Evolutionary conservation across 75 land plant species (phyloP).

Genomic region (Picea glauca): DNA sequence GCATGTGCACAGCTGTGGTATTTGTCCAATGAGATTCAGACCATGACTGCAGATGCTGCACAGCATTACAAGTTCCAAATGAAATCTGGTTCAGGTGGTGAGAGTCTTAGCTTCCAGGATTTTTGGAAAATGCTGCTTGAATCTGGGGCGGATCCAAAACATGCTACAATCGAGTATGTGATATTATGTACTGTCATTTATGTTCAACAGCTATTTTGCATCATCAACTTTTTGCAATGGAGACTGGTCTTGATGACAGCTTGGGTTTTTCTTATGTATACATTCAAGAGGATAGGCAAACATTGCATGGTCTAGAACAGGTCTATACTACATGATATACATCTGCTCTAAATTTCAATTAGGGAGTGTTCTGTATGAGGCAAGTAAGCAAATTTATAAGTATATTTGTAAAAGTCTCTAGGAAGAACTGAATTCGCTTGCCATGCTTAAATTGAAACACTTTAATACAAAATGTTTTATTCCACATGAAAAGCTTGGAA

Average conservation of each 20-base stretch:
- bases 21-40: conserved; percentile 29
- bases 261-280: no score
- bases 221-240: not conserved
- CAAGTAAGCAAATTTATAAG: not conserved
- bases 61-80: conserved; percentile 30
- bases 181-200: not conserved
- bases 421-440: not conserved
- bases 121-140: conserved; percentile 44
- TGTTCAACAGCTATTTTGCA: not conserved
- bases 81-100: conserved; percentile 13
- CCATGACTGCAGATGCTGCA: conserved; percentile 44
- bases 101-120: conserved; percentile 30
- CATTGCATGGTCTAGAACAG: not conserved
- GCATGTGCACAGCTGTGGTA: conserved; percentile 25
- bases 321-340: not conserved
- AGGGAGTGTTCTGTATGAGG: not conserved
- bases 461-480: no score
- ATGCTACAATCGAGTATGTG: conserved; percentile 49
- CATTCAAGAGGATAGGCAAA: not conserved
- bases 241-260: not conserved
- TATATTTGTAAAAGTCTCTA: not conserved
- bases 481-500: not conserved
- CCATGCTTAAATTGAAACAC: not conserved
- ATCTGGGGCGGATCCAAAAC: conserved; percentile 47
- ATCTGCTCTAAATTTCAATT: not conserved